Evolutionary conservation across 2,329 filamentous ascomycete genomes (phyloP).

Genomic region (Trichoderma afroharzianum): DNA sequence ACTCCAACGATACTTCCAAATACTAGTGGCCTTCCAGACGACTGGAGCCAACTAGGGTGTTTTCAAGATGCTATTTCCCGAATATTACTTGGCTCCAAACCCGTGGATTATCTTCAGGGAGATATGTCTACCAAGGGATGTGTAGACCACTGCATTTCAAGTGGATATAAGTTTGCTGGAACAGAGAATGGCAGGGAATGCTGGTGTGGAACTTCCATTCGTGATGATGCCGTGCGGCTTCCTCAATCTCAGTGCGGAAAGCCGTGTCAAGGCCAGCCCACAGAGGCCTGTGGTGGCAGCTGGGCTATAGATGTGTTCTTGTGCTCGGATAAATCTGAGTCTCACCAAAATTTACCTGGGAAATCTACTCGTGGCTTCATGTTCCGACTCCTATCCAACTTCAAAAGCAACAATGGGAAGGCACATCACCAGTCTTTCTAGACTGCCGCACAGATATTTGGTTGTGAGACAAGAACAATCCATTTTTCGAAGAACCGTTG

Average conservation of each 20-base stretch:
- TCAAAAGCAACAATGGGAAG: neutral
- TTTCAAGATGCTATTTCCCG: slow-evolving; percentile 29
- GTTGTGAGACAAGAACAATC: neutral
- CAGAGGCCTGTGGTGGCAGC: slow-evolving; percentile 22
- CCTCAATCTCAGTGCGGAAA: slow-evolving; percentile 26
- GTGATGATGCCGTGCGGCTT: slow-evolving; percentile 23
- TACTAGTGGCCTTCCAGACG: neutral
- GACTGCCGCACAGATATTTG: neutral
- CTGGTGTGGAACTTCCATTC: slow-evolving; percentile 42
- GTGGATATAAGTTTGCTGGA: slow-evolving; percentile 44
- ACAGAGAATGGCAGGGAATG: slow-evolving; percentile 50
- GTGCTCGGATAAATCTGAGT: neutral
- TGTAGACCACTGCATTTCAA: slow-evolving; percentile 42
- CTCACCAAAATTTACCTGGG: neutral
- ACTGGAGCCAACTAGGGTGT: slow-evolving; percentile 32
- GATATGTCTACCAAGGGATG: slow-evolving; percentile 49
- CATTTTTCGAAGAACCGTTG: neutral
- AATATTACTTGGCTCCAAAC: slow-evolving; percentile 23
- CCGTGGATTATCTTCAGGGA: slow-evolving; percentile 26
- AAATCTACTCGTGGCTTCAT: neutral
- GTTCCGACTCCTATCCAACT: neutral
- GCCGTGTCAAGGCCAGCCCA: slow-evolving; percentile 21
- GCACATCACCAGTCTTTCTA: neutral
- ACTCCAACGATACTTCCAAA: neutral
- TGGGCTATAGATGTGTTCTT: slow-evolving; percentile 27